A percentile compares a stretch with the other conserved stretches of the same genome.
Conservation (phyloP, 176 grass and related monocot genomes). For the Triticum timopheevii region DNA sequence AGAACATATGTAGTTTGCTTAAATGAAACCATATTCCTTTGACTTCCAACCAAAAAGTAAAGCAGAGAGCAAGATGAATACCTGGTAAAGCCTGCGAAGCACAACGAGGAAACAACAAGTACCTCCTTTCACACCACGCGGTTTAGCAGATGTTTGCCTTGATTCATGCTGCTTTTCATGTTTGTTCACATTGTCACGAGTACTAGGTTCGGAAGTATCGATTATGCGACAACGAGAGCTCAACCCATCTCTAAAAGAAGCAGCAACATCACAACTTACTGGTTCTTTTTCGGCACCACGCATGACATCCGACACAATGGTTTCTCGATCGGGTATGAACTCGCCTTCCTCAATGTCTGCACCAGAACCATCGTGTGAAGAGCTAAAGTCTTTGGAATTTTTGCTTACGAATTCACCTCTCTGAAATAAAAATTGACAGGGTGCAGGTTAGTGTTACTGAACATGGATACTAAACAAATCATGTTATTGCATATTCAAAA, state of each 20-base stretch:
- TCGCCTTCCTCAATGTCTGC: conserved; percentile 41
- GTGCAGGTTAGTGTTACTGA: not conserved
- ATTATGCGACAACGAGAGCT: not conserved
- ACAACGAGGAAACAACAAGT: conserved; percentile 33
- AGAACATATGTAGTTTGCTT: conserved; percentile 9
- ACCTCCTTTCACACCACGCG: not conserved
- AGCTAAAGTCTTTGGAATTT: not conserved
- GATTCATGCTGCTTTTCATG: conserved; percentile 10
- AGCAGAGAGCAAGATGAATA: conserved; percentile 23
- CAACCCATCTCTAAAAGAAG: not conserved
- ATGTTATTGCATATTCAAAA: not conserved
- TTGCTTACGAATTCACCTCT: not conserved
- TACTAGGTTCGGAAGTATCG: not conserved
- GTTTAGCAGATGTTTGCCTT: conserved; percentile 21
- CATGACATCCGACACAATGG: not conserved
- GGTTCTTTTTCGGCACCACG: not conserved
- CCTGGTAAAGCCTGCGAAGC: conserved; percentile 46
- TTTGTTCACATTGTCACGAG: not conserved
- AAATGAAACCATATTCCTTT: not conserved
- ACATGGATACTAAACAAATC: not conserved
- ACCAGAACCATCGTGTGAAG: not conserved
- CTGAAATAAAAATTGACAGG: conserved; percentile 31
- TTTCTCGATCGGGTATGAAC: conserved; percentile 28
- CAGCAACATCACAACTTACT: conserved; percentile 20
- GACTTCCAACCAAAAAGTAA: conserved; percentile 8